Evolutionary conservation across 345 rosid species (phyloP).

Genomic region (Brassica napus): Da-Ae NC_063442.1:32283501-32284000

Average conservation of each 20-base stretch:
- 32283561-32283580: background rate
- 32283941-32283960: too few species aligned
- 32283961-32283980: too few species aligned
- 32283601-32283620: background rate
- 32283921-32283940: too few species aligned
- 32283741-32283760: background rate
- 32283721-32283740: background rate
- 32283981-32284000: too few species aligned
- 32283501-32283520: background rate
- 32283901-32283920: too few species aligned
- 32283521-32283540: slow-evolving; percentile 24
- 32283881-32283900: too few species aligned
- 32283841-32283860: too few species aligned
- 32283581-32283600: background rate
- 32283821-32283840: too few species aligned
- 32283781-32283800: background rate
- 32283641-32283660: slow-evolving; percentile 7
- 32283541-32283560: slow-evolving; percentile 31
- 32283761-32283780: background rate
- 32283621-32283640: background rate
- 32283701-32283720: background rate
- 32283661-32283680: background rate
- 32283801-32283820: too few species aligned
- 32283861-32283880: too few species aligned
- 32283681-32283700: background rate